phyloP scores from a whole-genome alignment of 495 filamentous ascomycete species.

The Penicillium ochrochloron region DNA sequence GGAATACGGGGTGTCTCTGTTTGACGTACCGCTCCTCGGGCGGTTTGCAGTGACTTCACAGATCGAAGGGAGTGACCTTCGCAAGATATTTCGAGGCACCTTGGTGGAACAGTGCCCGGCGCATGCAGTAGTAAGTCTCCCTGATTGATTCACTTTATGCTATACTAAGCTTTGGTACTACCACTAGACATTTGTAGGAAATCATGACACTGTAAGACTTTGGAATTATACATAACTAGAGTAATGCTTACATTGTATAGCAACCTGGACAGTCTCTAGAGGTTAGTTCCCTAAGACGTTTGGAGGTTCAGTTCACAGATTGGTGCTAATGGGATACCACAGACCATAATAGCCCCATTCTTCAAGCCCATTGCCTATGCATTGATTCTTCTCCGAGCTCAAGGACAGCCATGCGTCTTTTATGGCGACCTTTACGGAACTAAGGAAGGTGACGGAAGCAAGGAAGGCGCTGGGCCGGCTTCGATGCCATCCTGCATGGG shows the following conservation, averaged over 20 bases:
- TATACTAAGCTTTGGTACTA: conserved; percentile 12
- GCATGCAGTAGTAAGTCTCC: conserved; percentile 61
- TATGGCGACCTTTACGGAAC: conserved; percentile 78
- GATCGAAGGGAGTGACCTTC: conserved; percentile 61
- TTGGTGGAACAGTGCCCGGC: conserved; percentile 61
- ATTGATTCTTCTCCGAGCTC: conserved; percentile 68
- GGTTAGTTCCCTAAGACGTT: conserved; percentile 20
- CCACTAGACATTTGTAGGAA: conserved; percentile 48
- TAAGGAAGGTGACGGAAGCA: conserved; percentile 61
- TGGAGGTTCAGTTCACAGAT: not conserved
- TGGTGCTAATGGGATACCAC: not conserved
- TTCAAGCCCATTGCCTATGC: conserved; percentile 66
- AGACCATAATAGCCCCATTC: conserved; percentile 56
- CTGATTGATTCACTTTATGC: not conserved
- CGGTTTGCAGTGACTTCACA: conserved; percentile 62
- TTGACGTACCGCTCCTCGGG: conserved; percentile 70
- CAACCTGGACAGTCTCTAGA: conserved; percentile 65
- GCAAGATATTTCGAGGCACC: conserved; percentile 63
- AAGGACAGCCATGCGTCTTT: conserved; percentile 73
- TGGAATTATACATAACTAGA: not conserved
- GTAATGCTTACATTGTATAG: conserved; percentile 31
- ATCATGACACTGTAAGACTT: conserved; percentile 49
- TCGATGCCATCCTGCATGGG: conserved; percentile 60
- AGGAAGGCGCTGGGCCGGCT: conserved; percentile 43
- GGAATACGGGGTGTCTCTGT: conserved; percentile 65